Base-by-base conservation (phyloP, 2,329 filamentous ascomycete species). In the Paraphaeosphaeria minitans region DNA sequence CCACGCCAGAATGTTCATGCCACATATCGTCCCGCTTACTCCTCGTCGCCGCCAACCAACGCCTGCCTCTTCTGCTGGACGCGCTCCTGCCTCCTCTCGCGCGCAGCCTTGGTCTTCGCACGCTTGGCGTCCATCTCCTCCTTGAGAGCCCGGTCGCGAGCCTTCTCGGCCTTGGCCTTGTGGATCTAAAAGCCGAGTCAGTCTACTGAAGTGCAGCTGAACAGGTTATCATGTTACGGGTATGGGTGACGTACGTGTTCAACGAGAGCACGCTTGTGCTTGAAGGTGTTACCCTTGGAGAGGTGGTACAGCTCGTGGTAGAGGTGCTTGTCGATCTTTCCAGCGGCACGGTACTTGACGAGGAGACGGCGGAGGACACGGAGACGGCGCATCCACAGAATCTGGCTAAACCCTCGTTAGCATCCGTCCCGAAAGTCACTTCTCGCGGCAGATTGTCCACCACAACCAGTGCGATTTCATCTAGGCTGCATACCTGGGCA, bases 261-360 rank as follows among this genome's bases (percentile, higher is more conserved):
- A 81, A 99, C 93, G 77, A 99, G 90, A 79, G 93, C 95, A 85
- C 95, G 91, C 93, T 98, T 99, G 92, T 99, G 95, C 93, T 99
- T 99, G 91, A 99, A 99, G 82, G 95, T 94, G 90, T 99, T 99
- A 96, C 95, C 96, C 93, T 99, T 99, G 90, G 91, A 95, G 81
- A 96, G 87, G 84, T 97, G 95, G 89, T 99, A 99, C 74, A 99
- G 92, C 87, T 98, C 93, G 89, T 99, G 95, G 89, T 99, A 99
- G 66, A 99, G 93, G 88, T 99, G 95, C 90, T 99, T 99, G 87
- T 99, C 95, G 82, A 99, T 99, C 91, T 99, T 99, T 84, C 96
- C 96, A 79, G 91, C 91, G 83, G 94, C 94, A 84, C 95, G 95
- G 89, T 99, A 99, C 89, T 98, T 98, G 87, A 97, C 95, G 75